These are phyloP conservation scores for Pseudoturritis turrita DNA, from an alignment of 345 rosid species.

Conservation along the genomic window DNA sequence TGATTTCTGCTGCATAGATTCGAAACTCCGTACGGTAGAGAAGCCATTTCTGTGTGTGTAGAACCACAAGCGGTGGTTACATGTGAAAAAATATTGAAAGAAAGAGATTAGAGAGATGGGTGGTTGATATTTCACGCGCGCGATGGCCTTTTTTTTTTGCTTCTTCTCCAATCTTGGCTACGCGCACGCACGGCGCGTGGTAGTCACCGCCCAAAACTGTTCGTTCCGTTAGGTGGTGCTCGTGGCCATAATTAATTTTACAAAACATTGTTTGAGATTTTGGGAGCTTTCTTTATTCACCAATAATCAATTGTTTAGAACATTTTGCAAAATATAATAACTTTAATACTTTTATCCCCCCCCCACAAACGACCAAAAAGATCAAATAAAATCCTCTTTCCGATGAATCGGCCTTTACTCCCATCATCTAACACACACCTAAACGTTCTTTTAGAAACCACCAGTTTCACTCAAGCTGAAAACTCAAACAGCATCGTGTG, in stretches of 20 bases:
- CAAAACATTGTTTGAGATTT: too few species aligned
- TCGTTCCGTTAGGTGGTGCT: too few species aligned
- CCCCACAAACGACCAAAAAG: background rate
- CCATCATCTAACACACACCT: background rate
- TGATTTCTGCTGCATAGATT: slow-evolving; percentile 22
- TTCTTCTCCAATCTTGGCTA: background rate
- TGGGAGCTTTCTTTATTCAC: too few species aligned
- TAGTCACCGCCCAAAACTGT: too few species aligned
- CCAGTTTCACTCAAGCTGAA: slow-evolving; percentile 43
- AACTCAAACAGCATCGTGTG: slow-evolving; percentile 84
- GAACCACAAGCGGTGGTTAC: background rate
- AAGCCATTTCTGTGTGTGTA: slow-evolving; percentile 20
- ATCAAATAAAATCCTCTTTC: background rate
- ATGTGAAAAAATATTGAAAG: background rate
- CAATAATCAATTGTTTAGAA: too few species aligned
- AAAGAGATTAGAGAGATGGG: slow-evolving; percentile 4
- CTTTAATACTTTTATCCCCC: too few species aligned
- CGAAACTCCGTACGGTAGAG: slow-evolving; percentile 22
- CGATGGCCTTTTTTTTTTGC: background rate
- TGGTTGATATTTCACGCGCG: slow-evolving; percentile 25
- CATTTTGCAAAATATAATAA: too few species aligned
- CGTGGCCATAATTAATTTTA: too few species aligned
- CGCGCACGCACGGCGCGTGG: background rate
- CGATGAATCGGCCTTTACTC: slow-evolving; percentile 1
- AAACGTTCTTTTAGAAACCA: background rate